Percentiles rank a stretch among this genome's conserved stretches.
These are phyloP conservation scores for Bjerkandera adusta DNA, from an alignment of 1,284 basidiomycete genomes.

Conservation along the genomic window DNA sequence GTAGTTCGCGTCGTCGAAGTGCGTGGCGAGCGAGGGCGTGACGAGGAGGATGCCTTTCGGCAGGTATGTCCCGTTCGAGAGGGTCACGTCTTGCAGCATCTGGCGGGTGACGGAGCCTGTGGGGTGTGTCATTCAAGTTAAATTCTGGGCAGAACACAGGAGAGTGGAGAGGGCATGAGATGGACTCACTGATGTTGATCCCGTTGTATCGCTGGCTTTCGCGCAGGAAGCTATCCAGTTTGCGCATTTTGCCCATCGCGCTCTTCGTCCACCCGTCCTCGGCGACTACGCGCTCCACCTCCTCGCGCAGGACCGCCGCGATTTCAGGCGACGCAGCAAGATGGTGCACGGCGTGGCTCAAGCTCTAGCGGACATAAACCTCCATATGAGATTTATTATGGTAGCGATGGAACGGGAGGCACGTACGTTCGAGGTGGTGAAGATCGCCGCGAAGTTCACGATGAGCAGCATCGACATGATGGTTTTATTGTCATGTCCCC, in stretches of 20 bases:
- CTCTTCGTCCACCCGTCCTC: slow-evolving; percentile 44
- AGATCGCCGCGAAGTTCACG: slow-evolving; percentile 32
- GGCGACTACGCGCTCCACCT: slow-evolving; percentile 35
- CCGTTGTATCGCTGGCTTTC: slow-evolving; percentile 40
- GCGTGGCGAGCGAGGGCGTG: slow-evolving; percentile 38
- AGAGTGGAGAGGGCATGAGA: neutral
- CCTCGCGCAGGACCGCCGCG: slow-evolving; percentile 41
- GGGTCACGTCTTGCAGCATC: slow-evolving; percentile 33
- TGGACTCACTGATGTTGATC: slow-evolving; percentile 18
- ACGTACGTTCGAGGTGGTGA: slow-evolving; percentile 30
- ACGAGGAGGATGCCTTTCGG: slow-evolving; percentile 42
- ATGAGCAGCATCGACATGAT: slow-evolving; percentile 19
- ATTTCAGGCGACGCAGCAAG: slow-evolving; percentile 42
- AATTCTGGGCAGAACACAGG: neutral
- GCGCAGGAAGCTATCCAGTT: slow-evolving; percentile 49
- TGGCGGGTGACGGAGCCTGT: slow-evolving; percentile 11
- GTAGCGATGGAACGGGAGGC: slow-evolving; percentile 8
- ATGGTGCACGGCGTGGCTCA: slow-evolving; percentile 32
- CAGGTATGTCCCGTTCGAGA: slow-evolving; percentile 41
- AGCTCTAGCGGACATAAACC: slow-evolving; percentile 6
- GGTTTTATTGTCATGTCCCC: slow-evolving; percentile 19
- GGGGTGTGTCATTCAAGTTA: no score
- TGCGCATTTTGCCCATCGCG: slow-evolving; percentile 40
- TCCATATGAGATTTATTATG: neutral
- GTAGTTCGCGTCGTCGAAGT: slow-evolving; percentile 41